Evolutionary conservation across 371 early-diverging fungal genomes (phyloP).

Genomic region (Capillidium heterosporum): DNA sequence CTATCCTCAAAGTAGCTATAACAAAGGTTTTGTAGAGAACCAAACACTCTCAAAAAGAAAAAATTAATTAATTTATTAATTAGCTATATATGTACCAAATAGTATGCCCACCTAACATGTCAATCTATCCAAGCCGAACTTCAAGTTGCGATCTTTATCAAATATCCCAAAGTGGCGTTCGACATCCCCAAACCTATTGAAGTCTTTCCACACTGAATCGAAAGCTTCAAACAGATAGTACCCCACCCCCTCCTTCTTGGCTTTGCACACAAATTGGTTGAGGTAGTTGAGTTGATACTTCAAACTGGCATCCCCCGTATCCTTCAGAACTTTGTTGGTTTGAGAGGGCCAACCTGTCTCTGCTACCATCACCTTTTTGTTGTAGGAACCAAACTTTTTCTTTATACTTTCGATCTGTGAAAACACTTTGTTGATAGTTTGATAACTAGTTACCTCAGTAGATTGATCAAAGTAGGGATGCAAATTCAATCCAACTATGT

Average conservation of each 20-base stretch:
- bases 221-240: neutral
- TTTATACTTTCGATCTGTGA: neutral
- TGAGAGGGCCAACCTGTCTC: neutral
- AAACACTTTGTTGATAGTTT: neutral
- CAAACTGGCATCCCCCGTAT: neutral
- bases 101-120: no score
- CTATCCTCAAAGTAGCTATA: no score
- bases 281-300: neutral
- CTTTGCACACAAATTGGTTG: neutral
- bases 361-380: neutral
- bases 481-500: neutral
- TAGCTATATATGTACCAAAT: no score
- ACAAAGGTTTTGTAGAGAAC: no score
- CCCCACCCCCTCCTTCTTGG: no score
- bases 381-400: neutral
- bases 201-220: neutral
- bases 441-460: neutral
- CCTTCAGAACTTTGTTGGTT: neutral
- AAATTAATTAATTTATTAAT: no score
- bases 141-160: neutral
- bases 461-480: neutral
- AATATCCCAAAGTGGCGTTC: neutral
- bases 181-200: neutral
- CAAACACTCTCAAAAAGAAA: no score
- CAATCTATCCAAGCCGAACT: no score